These are phyloP conservation scores for Phytophthora tubulina DNA, from an alignment of 352 stramenopile genomes.

Conservation along the genomic window DNA sequence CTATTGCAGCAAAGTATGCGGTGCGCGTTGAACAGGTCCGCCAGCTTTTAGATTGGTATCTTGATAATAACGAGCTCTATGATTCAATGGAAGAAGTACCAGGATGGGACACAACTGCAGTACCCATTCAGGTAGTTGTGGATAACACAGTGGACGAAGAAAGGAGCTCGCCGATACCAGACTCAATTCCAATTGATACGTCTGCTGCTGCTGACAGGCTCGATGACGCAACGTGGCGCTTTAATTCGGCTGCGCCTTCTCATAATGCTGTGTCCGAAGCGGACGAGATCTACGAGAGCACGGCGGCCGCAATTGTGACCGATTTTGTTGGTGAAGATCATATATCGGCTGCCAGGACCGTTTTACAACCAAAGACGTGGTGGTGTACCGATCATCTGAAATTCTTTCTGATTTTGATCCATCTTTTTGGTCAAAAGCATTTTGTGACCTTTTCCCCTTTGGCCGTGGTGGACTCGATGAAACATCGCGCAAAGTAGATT, in stretches of 20 bases:
- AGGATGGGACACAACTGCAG: background rate
- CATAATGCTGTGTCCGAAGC: background rate
- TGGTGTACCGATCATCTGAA: constrained; percentile 23
- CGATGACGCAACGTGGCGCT: constrained; percentile 3
- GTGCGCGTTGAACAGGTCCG: background rate
- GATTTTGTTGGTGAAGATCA: background rate
- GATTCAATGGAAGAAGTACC: background rate
- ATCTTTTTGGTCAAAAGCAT: constrained; percentile 22
- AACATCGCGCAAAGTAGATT: background rate
- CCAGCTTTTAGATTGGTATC: constrained; percentile 2
- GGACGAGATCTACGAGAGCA: background rate
- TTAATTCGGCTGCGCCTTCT: constrained; percentile 6
- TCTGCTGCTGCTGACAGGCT: background rate
- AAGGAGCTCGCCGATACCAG: background rate
- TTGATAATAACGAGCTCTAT: constrained; percentile 5
- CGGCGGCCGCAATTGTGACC: background rate
- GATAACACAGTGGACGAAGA: background rate
- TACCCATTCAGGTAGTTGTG: background rate
- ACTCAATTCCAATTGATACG: background rate
- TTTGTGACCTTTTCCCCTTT: constrained; percentile 11
- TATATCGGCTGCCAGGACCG: background rate
- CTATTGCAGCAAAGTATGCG: background rate
- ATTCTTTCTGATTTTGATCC: constrained; percentile 38
- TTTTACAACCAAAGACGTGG: background rate
- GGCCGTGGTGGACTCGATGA: constrained; percentile 34